phyloP scores from a whole-genome alignment of 352 stramenopile species.

The Globisporangium camurandrum region DNA sequence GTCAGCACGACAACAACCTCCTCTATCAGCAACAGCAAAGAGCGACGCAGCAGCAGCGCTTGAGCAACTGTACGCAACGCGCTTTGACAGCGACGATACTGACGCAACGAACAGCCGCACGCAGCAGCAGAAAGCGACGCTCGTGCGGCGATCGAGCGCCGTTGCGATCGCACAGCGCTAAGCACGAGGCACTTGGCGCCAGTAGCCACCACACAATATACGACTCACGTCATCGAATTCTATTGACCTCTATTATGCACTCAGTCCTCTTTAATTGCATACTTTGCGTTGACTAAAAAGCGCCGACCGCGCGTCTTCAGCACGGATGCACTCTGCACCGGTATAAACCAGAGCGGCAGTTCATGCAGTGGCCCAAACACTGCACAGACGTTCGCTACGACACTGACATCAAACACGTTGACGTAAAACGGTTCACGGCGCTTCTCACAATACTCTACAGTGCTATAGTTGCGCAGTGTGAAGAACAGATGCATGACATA shows the following conservation, averaged over 20 bases:
- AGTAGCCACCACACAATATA: no score
- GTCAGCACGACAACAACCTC: no score
- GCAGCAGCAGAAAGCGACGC: slow-evolving; percentile 7
- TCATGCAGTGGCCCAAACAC: slow-evolving; percentile 62
- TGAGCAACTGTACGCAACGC: slow-evolving; percentile 54
- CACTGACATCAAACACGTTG: slow-evolving; percentile 73
- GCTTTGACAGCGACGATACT: slow-evolving; percentile 43
- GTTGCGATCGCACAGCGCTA: slow-evolving; percentile 7
- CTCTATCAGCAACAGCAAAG: no score
- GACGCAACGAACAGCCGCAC: no score
- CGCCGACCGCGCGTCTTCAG: slow-evolving; percentile 27
- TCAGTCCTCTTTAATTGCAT: slow-evolving; percentile 47
- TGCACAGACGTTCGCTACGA: slow-evolving; percentile 69
- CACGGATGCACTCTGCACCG: slow-evolving; percentile 47
- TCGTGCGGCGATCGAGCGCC: slow-evolving; percentile 16
- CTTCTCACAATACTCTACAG: slow-evolving; percentile 86
- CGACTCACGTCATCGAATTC: no score
- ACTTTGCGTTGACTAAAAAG: slow-evolving; percentile 53
- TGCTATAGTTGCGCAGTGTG: slow-evolving; percentile 64
- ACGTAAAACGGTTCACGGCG: slow-evolving; percentile 64
- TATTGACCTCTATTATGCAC: slow-evolving; percentile 3
- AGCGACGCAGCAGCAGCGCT: slow-evolving; percentile 19
- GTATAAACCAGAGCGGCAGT: slow-evolving; percentile 66
- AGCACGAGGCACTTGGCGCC: no score
- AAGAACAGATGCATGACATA: slow-evolving; percentile 75